Evolutionary conservation across 306 rosid species (phyloP).

Genomic region (Trichosanthes cucumerina): DNA sequence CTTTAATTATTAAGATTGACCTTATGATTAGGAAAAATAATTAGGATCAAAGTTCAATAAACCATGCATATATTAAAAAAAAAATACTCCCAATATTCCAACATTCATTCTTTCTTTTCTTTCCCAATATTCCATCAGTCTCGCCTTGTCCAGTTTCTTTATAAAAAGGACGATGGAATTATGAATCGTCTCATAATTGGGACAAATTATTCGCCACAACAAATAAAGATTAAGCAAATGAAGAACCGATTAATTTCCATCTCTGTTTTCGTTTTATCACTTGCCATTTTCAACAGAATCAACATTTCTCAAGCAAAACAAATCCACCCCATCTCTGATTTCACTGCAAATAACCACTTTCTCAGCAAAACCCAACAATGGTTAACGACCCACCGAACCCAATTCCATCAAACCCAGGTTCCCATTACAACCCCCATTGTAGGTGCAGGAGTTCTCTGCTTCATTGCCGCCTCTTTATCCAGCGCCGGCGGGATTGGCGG

Average conservation of each 20-base stretch:
- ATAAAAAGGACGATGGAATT: too few species aligned
- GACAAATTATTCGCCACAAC: too few species aligned
- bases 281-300: not conserved
- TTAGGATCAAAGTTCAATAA: too few species aligned
- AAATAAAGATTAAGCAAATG: conserved; percentile 13
- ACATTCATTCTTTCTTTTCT: too few species aligned
- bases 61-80: too few species aligned
- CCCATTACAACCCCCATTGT: conserved; percentile 24
- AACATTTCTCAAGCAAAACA: conserved; percentile 41
- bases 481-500: conserved; percentile 89
- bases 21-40: too few species aligned
- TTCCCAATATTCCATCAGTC: too few species aligned
- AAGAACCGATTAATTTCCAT: conserved; percentile 8
- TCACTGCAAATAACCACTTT: conserved; percentile 16
- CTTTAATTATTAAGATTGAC: too few species aligned
- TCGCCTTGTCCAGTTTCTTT: too few species aligned
- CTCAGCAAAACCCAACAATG: conserved; percentile 20
- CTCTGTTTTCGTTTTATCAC: conserved; percentile 20
- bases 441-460: conserved; percentile 40
- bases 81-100: too few species aligned
- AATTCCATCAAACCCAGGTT: conserved; percentile 21
- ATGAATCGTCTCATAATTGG: too few species aligned
- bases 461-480: conserved; percentile 64
- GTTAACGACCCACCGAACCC: conserved; percentile 4
- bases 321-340: conserved; percentile 27